Conservation (phyloP, 164 flowering plant genomes). For the Warburgia ugandensis region DNA sequence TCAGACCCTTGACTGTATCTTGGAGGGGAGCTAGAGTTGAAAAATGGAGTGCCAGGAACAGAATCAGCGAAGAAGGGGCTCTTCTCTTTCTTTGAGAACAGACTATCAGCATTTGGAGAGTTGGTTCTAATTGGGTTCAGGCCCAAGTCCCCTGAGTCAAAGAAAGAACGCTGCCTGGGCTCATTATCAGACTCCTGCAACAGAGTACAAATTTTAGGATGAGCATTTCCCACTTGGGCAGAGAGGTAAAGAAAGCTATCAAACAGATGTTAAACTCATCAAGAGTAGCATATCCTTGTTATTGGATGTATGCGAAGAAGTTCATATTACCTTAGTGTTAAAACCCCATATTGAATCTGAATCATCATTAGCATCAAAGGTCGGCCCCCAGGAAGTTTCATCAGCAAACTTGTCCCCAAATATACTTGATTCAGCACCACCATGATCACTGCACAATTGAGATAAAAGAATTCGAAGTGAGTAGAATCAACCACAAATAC, state of each 20-base stretch:
- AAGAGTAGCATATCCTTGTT: background rate
- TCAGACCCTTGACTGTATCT: slow-evolving; percentile 44
- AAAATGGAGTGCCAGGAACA: slow-evolving; percentile 63
- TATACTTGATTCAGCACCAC: slow-evolving; percentile 42
- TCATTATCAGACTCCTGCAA: slow-evolving; percentile 52
- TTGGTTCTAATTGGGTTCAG: slow-evolving; percentile 46
- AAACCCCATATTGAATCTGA: slow-evolving; percentile 91
- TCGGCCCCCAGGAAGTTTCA: slow-evolving; percentile 70
- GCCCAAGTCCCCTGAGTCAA: slow-evolving; percentile 51
- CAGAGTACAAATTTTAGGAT: slow-evolving; percentile 11
- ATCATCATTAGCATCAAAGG: slow-evolving; percentile 76
- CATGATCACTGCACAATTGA: slow-evolving; percentile 52
- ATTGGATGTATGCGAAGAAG: background rate
- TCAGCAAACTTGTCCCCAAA: slow-evolving; percentile 62
- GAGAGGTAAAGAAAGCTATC: slow-evolving; percentile 12
- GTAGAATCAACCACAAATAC: too few relatives aligned
- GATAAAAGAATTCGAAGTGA: background rate
- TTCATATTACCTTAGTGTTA: slow-evolving; percentile 49
- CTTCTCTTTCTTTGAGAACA: slow-evolving; percentile 33
- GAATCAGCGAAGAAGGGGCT: slow-evolving; percentile 63
- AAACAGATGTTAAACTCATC: background rate
- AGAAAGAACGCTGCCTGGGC: slow-evolving; percentile 42
- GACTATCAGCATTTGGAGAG: slow-evolving; percentile 45
- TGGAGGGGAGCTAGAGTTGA: slow-evolving; percentile 52
- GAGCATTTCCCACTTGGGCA: slow-evolving; percentile 33